phyloP scores from a whole-genome alignment of 257 asterid species.

The Solanum chmielewskii region DNA sequence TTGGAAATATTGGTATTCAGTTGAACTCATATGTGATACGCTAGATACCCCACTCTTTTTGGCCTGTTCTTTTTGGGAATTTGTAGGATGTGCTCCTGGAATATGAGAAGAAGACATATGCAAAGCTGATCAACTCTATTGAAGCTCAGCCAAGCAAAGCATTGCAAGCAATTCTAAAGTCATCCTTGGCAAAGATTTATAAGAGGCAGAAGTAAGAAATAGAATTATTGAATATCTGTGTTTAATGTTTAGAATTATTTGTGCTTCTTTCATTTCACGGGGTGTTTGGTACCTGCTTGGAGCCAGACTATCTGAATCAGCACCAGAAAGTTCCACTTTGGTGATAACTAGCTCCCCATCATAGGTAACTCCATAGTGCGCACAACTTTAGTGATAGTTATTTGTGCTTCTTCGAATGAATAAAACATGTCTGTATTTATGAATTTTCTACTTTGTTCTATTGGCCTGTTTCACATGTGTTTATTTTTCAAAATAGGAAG shows the following conservation, averaged over 20 bases:
- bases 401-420: not conserved
- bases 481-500: not conserved
- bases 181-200: slow-evolving; percentile 26
- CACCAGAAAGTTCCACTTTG: not conserved
- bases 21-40: not conserved
- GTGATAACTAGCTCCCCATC: not conserved
- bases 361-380: not conserved
- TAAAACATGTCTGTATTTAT: not conserved
- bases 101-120: slow-evolving; percentile 20
- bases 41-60: not conserved
- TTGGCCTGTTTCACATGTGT: not conserved
- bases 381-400: not conserved
- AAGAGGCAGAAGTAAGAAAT: slow-evolving; percentile 23
- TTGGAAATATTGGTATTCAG: not conserved
- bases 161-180: slow-evolving; percentile 25
- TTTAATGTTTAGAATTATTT: not conserved
- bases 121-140: slow-evolving; percentile 13
- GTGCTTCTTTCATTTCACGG: not conserved
- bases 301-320: not conserved
- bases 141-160: slow-evolving; percentile 23
- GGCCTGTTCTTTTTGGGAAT: not conserved
- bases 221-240: not conserved
- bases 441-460: not conserved
- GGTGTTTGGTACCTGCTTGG: not conserved
- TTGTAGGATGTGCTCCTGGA: slow-evolving; percentile 19